Evolutionary conservation across 2,329 filamentous ascomycete genomes (phyloP), one percentile per base, ranked within the genome.

Genomic region (Fusarium sp.): DNA sequence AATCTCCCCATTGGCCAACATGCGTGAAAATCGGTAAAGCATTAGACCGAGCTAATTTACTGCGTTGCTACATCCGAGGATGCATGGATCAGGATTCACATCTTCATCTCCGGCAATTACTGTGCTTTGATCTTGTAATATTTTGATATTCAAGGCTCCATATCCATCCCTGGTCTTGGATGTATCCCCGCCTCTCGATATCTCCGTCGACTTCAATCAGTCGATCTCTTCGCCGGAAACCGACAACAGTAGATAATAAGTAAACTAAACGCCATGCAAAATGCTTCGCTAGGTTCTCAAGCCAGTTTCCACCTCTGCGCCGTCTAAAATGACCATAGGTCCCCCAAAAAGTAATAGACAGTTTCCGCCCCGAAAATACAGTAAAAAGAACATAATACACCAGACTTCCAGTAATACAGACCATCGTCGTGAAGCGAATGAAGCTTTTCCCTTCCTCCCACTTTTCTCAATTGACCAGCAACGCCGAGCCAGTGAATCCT

Each of bases 91-190:
- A 47, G 60, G 43, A 31, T 58, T 63, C 66, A 70, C 66, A 48
- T 68, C 63, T 64, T 33, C 69, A 48, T 68, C 62, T 67, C 35
- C 28, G 44, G 43, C 41, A 46, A 60, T 29, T n/a, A 50, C 44
- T 26, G 38, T 63, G 62, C 56, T 70, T 68, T 53, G 61, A 61
- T 70, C 44, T 69, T 57, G 31, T 65, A 29, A 69, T 69, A 57
- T 72, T 63, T 72, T 70, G 64, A 63, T 73, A 71, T 73, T 72
- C 60, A 44, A 38, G 42, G 66, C 60, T 63, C 64, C 61, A 65
- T 60, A 60, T 62, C 61, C 58, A n/a, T 66, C 38, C 44, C 37
- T 63, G 23, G 60, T 49, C 50, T 37, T 49, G 37, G 53, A 42
- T 42, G 52, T 53, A 23, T 20, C 28, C 16, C 35, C 20, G 47